Percentiles rank a stretch among this genome's conserved stretches.
phyloP scores from a whole-genome alignment of 768 basidiomycete species.

The Tricholoma hemisulphureum region DNA sequence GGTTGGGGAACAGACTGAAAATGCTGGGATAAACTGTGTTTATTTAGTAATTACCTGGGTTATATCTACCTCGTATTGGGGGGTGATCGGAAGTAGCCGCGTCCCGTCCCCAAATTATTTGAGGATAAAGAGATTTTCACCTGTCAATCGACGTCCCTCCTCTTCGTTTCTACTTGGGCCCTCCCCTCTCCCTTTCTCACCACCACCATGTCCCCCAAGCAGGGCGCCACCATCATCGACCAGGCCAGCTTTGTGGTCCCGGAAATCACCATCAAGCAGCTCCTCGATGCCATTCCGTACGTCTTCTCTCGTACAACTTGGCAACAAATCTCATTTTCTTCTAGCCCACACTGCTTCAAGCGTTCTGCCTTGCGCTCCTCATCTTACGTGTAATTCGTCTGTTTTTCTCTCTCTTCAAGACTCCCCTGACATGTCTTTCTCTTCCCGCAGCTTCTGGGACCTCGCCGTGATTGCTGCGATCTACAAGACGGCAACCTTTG shows the following conservation, averaged over 20 bases:
- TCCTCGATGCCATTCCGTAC: conserved; percentile 81
- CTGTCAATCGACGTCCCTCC: conserved; percentile 3
- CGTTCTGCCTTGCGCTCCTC: conserved; percentile 82
- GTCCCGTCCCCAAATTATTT: conserved; percentile 15
- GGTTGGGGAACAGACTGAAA: conserved; percentile 53
- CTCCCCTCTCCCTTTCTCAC: conserved; percentile 7
- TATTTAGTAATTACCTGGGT: no score
- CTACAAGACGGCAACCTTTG: conserved; percentile 64
- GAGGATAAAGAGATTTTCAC: background rate
- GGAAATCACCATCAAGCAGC: conserved; percentile 83
- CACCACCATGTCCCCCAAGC: conserved; percentile 34
- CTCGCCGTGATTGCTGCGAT: conserved; percentile 61
- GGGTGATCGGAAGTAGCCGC: conserved; percentile 4
- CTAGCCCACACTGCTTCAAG: conserved; percentile 82
- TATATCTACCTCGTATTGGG: no score
- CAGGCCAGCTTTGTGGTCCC: conserved; percentile 71
- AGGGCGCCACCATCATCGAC: conserved; percentile 38
- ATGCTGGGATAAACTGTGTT: no score
- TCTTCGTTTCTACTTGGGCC: background rate
- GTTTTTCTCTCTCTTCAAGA: background rate
- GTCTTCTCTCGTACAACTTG: conserved; percentile 26
- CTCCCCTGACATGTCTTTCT: background rate
- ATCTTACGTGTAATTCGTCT: conserved; percentile 65
- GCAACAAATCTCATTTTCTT: conserved; percentile 4
- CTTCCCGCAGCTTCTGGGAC: conserved; percentile 64